Percentiles rank a stretch among this genome's conserved stretches.
Evolutionary conservation across 495 filamentous ascomycete species (phyloP).

Genomic region (Xylaria venustula): DNA sequence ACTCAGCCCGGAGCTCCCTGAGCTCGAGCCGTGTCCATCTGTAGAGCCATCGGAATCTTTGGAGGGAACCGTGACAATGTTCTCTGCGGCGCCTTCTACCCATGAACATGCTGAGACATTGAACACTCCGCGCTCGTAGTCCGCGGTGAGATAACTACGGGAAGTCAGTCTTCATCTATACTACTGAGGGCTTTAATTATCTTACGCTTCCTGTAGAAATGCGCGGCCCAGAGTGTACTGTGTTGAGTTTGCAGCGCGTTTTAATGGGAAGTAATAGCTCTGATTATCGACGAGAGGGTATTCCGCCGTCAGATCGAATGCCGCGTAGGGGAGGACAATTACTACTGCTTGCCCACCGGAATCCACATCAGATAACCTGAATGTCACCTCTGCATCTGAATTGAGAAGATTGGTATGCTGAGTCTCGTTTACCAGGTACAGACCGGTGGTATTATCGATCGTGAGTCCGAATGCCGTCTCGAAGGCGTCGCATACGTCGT

Average conservation of each 20-base stretch:
- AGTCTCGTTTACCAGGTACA: conserved; percentile 51
- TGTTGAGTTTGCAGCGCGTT: conserved; percentile 44
- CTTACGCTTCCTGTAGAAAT: conserved; percentile 57
- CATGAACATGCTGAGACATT: conserved; percentile 44
- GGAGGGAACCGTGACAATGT: conserved; percentile 34
- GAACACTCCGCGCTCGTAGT: conserved; percentile 48
- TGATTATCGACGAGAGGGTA: conserved; percentile 36
- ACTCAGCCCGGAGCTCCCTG: conserved; percentile 14
- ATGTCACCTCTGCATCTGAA: conserved; percentile 50
- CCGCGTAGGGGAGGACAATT: conserved; percentile 52
- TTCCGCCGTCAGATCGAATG: conserved; percentile 49
- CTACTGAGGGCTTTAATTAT: neutral
- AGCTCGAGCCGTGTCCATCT: neutral
- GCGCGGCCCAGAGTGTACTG: conserved; percentile 57
- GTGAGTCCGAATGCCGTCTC: conserved; percentile 52
- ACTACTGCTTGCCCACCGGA: conserved; percentile 42
- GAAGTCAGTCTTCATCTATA: neutral
- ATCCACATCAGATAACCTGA: conserved; percentile 44
- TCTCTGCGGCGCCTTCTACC: conserved; percentile 29
- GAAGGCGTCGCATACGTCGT: conserved; percentile 51
- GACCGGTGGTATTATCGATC: conserved; percentile 39
- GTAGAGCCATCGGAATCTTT: conserved; percentile 8
- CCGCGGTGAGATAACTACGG: conserved; percentile 43
- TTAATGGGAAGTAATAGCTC: conserved; percentile 53
- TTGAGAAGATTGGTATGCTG: conserved; percentile 43